These are phyloP conservation scores for Pythium pectinolyticum DNA, from an alignment of 352 stramenopile genomes.

Conservation along the genomic window DNA sequence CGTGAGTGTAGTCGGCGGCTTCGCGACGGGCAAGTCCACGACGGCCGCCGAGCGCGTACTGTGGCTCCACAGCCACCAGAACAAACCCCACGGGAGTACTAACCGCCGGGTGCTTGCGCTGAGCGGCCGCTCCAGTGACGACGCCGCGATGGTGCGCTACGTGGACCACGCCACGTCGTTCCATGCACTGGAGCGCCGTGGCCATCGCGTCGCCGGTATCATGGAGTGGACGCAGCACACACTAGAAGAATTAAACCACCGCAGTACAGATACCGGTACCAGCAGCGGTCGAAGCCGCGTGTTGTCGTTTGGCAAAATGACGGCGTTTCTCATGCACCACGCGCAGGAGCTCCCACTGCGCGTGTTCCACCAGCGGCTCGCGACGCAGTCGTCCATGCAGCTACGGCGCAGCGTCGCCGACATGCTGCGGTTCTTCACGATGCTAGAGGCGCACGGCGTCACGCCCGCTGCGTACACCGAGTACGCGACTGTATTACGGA, in stretches of 20 bases:
- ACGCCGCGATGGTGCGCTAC: conserved; percentile 6
- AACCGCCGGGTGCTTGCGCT: conserved; percentile 27
- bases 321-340: conserved; percentile 59
- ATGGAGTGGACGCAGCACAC: conserved; percentile 68
- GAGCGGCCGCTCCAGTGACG: neutral
- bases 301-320: conserved; percentile 45
- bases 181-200: conserved; percentile 67
- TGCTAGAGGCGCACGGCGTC: conserved; percentile 65
- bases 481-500: conserved; percentile 24
- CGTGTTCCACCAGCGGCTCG: conserved; percentile 37
- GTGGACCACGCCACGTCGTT: conserved; percentile 34
- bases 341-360: conserved; percentile 37
- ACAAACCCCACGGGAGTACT: no score
- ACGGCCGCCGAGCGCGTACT: conserved; percentile 23
- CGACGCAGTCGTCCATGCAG: conserved; percentile 47
- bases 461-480: conserved; percentile 40
- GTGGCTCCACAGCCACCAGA: conserved; percentile 14
- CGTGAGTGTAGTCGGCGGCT: conserved; percentile 8
- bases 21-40: conserved; percentile 22
- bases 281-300: conserved; percentile 37
- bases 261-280: no score
- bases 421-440: conserved; percentile 66
- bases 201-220: conserved; percentile 54
- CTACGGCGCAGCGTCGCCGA: conserved; percentile 54
- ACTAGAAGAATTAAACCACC: conserved; percentile 57